A percentile compares a stretch with the other conserved stretches of the same genome.
Conservation (phyloP, 2,329 filamentous ascomycete genomes). For the Pseudovirgaria hyperparasitica region DNA sequence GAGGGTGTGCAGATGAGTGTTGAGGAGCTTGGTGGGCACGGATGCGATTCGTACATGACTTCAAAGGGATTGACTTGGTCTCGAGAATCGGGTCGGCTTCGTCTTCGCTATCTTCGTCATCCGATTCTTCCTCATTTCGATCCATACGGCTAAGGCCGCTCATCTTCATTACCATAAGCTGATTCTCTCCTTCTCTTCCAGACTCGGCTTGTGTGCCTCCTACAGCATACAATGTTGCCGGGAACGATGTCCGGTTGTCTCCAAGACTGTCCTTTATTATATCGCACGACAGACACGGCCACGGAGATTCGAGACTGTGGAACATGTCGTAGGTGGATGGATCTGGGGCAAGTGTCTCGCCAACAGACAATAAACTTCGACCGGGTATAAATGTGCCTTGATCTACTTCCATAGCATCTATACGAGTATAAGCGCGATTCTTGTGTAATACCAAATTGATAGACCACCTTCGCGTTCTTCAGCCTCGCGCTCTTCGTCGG, state of each 20-base stretch:
- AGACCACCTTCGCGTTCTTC: slow-evolving; percentile 62
- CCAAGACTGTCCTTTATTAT: slow-evolving; percentile 77
- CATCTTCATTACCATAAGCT: slow-evolving; percentile 92
- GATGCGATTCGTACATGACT: slow-evolving; percentile 85
- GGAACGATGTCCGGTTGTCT: slow-evolving; percentile 83
- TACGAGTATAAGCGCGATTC: slow-evolving; percentile 3
- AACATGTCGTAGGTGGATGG: slow-evolving; percentile 96
- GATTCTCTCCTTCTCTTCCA: slow-evolving; percentile 67
- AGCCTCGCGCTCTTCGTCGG: slow-evolving; percentile 82
- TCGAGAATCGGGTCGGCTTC: slow-evolving; percentile 81
- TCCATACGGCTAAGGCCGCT: slow-evolving; percentile 86
- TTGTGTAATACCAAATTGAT: slow-evolving; percentile 1
- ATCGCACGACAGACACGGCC: slow-evolving; percentile 96
- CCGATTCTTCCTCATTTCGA: slow-evolving; percentile 55
- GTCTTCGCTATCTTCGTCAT: slow-evolving; percentile 51
- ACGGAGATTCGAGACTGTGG: slow-evolving; percentile 83
- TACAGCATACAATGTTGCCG: slow-evolving; percentile 88
- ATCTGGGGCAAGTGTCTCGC: slow-evolving; percentile 84
- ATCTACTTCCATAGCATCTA: slow-evolving; percentile 82
- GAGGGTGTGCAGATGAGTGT: slow-evolving; percentile 55
- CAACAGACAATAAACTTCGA: slow-evolving; percentile 77
- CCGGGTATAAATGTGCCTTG: slow-evolving; percentile 93
- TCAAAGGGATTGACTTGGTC: slow-evolving; percentile 75
- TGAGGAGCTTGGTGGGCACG: slow-evolving; percentile 70
- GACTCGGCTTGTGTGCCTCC: slow-evolving; percentile 85